phyloP scores from a whole-genome alignment of 2,329 filamentous ascomycete genomes.

The Aspergillus alliaceus region DNA sequence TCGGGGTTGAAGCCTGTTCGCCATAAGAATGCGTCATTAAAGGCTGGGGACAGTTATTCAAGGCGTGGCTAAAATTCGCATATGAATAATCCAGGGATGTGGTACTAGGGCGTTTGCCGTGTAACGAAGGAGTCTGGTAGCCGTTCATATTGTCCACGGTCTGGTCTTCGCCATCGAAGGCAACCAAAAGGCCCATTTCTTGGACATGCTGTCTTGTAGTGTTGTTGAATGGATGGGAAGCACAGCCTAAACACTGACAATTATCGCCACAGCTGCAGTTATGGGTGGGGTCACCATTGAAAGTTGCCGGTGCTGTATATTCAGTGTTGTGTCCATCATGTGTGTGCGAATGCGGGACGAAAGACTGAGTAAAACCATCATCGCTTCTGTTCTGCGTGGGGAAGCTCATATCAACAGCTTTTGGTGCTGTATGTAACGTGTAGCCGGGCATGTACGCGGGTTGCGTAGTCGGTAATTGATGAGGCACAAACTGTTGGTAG shows the following conservation, averaged over 20 bases:
- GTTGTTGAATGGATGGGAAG: slow-evolving; percentile 48
- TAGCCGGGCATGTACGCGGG: slow-evolving; percentile 19
- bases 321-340: slow-evolving; percentile 2
- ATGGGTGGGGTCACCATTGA: slow-evolving; percentile 25
- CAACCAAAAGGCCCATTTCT: slow-evolving; percentile 46
- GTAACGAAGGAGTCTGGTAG: slow-evolving; percentile 22
- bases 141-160: slow-evolving; percentile 19
- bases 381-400: slow-evolving; percentile 13
- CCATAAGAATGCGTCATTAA: slow-evolving; percentile 22
- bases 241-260: slow-evolving; percentile 49
- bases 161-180: slow-evolving; percentile 31
- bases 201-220: slow-evolving; percentile 47
- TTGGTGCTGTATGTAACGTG: slow-evolving; percentile 10
- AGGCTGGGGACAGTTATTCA: slow-evolving; percentile 15
- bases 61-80: slow-evolving; percentile 12
- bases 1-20: slow-evolving; percentile 16
- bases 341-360: slow-evolving; percentile 15
- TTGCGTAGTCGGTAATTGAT: slow-evolving; percentile 7
- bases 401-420: slow-evolving; percentile 13
- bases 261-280: slow-evolving; percentile 46
- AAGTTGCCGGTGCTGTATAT: slow-evolving; percentile 8
- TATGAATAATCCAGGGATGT: slow-evolving; percentile 21
- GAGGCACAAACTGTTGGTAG: slow-evolving; percentile 17
- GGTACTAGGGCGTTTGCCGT: slow-evolving; percentile 13
- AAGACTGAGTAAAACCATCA: slow-evolving; percentile 16